Evolutionary conservation across 495 filamentous ascomycete genomes (phyloP).

Genomic region (Venustampulla echinocandica): DNA sequence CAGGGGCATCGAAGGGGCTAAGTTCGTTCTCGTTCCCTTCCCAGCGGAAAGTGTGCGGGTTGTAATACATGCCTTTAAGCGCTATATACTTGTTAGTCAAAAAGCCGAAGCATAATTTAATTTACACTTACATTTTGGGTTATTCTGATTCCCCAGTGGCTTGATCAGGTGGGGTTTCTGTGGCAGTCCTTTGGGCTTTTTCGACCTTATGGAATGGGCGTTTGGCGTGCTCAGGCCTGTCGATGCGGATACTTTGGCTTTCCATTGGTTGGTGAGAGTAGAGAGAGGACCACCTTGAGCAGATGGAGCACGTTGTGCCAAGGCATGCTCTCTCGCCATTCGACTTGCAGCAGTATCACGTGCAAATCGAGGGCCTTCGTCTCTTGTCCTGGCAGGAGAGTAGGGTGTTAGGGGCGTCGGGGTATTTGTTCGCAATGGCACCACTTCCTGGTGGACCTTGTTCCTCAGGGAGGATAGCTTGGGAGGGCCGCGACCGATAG

Average conservation of each 20-base stretch:
- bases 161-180: slow-evolving; percentile 66
- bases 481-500: slow-evolving; percentile 60
- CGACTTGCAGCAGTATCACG: slow-evolving; percentile 88
- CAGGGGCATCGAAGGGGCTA: slow-evolving; percentile 55
- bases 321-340: slow-evolving; percentile 79
- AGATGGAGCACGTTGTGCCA: slow-evolving; percentile 45
- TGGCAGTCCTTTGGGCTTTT: slow-evolving; percentile 48
- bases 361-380: slow-evolving; percentile 72
- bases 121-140: slow-evolving; percentile 56
- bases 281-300: slow-evolving; percentile 46
- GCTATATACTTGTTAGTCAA: slow-evolving; percentile 36
- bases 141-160: slow-evolving; percentile 52
- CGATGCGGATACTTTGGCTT: slow-evolving; percentile 59
- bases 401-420: slow-evolving; percentile 48
- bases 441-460: slow-evolving; percentile 49
- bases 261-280: slow-evolving; percentile 68
- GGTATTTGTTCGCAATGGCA: slow-evolving; percentile 41
- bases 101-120: slow-evolving; percentile 17
- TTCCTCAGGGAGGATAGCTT: slow-evolving; percentile 43
- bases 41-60: slow-evolving; percentile 76
- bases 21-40: slow-evolving; percentile 90
- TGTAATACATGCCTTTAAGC: slow-evolving; percentile 92
- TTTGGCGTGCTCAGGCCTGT: slow-evolving; percentile 28
- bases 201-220: slow-evolving; percentile 40
- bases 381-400: slow-evolving; percentile 43